A percentile compares a stretch with the other conserved stretches of the same genome.
Evolutionary conservation across 306 rosid species (phyloP).

Genomic region (Rosa rugosa): DNA sequence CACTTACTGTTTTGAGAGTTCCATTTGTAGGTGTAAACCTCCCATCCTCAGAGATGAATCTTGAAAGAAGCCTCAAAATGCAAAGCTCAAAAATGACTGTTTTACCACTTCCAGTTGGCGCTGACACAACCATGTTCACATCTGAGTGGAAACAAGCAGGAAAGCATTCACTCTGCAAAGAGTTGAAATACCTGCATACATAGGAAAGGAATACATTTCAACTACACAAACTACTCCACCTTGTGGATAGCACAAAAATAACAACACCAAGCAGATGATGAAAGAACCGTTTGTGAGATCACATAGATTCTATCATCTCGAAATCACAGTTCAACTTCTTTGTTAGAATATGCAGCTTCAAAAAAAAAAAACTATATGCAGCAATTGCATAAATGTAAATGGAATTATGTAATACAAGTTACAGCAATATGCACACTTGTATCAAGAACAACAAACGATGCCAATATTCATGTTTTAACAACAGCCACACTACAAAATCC

Average conservation of each 20-base stretch:
- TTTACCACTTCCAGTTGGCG: constrained; percentile 98
- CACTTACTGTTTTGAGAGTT: constrained; percentile 85
- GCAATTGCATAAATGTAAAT: background rate
- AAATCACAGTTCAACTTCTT: background rate
- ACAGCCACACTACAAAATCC: constrained; percentile 17
- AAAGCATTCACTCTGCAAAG: constrained; percentile 97
- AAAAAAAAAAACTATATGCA: background rate
- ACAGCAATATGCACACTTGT: background rate
- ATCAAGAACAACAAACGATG: background rate
- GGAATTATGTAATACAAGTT: background rate
- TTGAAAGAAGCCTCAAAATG: constrained; percentile 84
- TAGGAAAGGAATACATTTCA: background rate
- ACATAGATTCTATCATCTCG: background rate
- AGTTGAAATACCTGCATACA: constrained; percentile 77
- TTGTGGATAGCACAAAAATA: too few relatives aligned
- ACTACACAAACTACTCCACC: background rate
- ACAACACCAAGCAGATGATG: background rate
- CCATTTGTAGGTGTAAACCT: constrained; percentile 66
- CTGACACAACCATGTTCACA: constrained; percentile 87
- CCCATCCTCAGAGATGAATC: constrained; percentile 64
- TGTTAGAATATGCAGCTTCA: background rate
- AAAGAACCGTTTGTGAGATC: background rate
- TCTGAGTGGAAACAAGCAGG: constrained; percentile 87
- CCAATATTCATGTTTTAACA: background rate
- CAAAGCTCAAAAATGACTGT: constrained; percentile 96